A percentile compares a stretch with the other conserved stretches of the same genome.
Conservation (phyloP, 305 asterid species). For the Petunia hybrid region DNA sequence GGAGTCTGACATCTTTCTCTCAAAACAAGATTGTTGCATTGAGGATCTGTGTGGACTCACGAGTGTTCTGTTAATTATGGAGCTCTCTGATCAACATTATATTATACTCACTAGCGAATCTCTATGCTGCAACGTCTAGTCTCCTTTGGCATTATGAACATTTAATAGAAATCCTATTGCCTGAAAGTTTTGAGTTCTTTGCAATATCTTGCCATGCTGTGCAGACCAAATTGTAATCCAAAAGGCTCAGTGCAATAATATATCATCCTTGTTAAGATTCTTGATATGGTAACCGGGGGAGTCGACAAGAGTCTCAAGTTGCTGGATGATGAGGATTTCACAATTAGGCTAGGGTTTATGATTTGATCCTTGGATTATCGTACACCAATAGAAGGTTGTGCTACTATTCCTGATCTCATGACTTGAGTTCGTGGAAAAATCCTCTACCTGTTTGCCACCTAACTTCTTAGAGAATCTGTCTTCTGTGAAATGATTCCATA, state of each 20-base stretch:
- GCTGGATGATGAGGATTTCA: constrained; percentile 12
- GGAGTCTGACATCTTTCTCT: background rate
- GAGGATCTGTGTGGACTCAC: background rate
- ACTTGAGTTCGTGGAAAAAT: constrained; percentile 8
- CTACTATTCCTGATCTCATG: constrained; percentile 15
- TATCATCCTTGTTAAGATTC: constrained; percentile 9
- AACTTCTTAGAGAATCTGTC: constrained; percentile 15
- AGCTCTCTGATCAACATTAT: constrained; percentile 1
- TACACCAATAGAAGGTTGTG: background rate
- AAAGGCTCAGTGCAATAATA: background rate
- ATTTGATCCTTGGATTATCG: background rate
- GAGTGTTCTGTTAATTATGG: background rate
- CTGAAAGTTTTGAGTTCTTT: background rate
- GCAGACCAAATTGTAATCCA: background rate
- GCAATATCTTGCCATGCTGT: background rate
- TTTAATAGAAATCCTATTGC: background rate
- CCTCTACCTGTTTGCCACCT: background rate
- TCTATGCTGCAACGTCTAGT: background rate
- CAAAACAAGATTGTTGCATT: constrained; percentile 8
- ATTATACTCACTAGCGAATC: background rate
- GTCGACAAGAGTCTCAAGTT: constrained; percentile 4
- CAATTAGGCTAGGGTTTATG: background rate
- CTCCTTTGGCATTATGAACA: background rate
- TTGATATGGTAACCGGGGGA: background rate
- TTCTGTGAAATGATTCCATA: constrained; percentile 17